phyloP scores from a whole-genome alignment of 768 basidiomycete genomes.

The Steccherinum ochraceum region DNA sequence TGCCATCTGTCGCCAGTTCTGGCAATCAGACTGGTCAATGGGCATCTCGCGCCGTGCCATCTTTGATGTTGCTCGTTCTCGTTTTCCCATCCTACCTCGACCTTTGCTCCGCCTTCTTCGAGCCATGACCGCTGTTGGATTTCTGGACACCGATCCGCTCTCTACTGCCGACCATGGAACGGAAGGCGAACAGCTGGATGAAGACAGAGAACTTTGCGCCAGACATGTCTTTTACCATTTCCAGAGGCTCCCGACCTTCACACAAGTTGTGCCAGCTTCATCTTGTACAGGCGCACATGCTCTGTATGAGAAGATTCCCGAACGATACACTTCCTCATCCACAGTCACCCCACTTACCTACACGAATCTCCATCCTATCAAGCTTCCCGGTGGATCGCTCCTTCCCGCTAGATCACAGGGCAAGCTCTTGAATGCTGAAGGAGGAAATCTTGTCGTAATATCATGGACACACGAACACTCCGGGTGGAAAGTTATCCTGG shows the following conservation, averaged over 20 bases:
- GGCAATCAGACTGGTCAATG: conserved; percentile 70
- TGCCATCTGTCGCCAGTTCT: conserved; percentile 75
- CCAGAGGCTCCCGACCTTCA: conserved; percentile 61
- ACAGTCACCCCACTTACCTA: conserved; percentile 49
- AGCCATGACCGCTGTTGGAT: conserved; percentile 71
- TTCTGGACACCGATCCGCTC: conserved; percentile 67
- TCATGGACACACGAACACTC: conserved; percentile 80
- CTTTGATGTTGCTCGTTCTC: conserved; percentile 73
- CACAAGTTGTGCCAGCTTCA: conserved; percentile 62
- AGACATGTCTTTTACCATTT: conserved; percentile 74
- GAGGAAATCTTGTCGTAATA: conserved; percentile 62
- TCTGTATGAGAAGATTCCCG: conserved; percentile 61
- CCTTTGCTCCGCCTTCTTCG: conserved; percentile 68
- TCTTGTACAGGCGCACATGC: conserved; percentile 64
- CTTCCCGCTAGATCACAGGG: conserved; percentile 65
- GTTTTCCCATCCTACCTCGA: conserved; percentile 76
- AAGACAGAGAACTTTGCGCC: conserved; percentile 54
- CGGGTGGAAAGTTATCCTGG: conserved; percentile 83
- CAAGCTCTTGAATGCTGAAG: conserved; percentile 65
- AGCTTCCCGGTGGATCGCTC: conserved; percentile 69
- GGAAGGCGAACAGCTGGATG: conserved; percentile 32
- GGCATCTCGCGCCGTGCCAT: conserved; percentile 68
- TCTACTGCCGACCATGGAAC: conserved; percentile 43
- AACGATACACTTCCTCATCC: conserved; percentile 49
- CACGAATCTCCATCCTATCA: conserved; percentile 58